Conservation (phyloP, 2,329 filamentous ascomycete species). For the Apiospora arundinis region DNA sequence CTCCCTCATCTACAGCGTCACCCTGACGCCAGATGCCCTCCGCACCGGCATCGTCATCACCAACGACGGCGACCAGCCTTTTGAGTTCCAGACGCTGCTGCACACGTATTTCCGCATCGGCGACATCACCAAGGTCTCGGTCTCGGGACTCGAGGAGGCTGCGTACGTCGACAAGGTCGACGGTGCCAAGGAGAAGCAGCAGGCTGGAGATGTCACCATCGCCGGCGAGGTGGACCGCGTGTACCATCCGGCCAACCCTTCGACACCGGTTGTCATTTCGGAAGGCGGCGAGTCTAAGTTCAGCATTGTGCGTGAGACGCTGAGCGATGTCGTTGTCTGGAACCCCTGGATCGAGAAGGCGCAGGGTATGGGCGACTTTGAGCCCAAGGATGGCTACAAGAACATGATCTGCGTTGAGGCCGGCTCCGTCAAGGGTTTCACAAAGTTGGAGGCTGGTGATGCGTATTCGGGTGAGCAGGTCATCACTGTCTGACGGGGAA, state of each 20-base stretch:
- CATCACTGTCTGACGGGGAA: conserved; percentile 46
- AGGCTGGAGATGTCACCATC: conserved; percentile 70
- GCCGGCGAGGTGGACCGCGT: conserved; percentile 85
- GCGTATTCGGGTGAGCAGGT: conserved; percentile 68
- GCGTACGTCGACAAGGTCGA: conserved; percentile 86
- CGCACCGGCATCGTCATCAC: conserved; percentile 85
- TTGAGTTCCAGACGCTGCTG: conserved; percentile 90
- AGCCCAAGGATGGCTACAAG: conserved; percentile 87
- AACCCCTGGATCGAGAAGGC: conserved; percentile 94
- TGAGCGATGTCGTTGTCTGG: conserved; percentile 92
- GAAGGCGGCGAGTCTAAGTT: conserved; percentile 70
- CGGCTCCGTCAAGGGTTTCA: conserved; percentile 82
- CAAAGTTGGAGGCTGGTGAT: conserved; percentile 81
- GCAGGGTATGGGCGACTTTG: conserved; percentile 82
- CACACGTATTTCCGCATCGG: conserved; percentile 88
- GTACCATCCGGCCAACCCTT: conserved; percentile 74
- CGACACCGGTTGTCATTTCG: conserved; percentile 62
- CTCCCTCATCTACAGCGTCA: conserved; percentile 91
- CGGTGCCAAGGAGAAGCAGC: conserved; percentile 67
- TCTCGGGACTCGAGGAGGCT: conserved; percentile 79
- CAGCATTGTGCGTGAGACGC: conserved; percentile 80
- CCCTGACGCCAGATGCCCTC: conserved; percentile 75
- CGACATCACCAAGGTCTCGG: conserved; percentile 77
- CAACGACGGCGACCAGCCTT: conserved; percentile 82
- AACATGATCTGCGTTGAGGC: conserved; percentile 96